Base-by-base conservation (phyloP, 2,329 filamentous ascomycete genomes). In the Beauveria scarabaeidicola region DNA sequence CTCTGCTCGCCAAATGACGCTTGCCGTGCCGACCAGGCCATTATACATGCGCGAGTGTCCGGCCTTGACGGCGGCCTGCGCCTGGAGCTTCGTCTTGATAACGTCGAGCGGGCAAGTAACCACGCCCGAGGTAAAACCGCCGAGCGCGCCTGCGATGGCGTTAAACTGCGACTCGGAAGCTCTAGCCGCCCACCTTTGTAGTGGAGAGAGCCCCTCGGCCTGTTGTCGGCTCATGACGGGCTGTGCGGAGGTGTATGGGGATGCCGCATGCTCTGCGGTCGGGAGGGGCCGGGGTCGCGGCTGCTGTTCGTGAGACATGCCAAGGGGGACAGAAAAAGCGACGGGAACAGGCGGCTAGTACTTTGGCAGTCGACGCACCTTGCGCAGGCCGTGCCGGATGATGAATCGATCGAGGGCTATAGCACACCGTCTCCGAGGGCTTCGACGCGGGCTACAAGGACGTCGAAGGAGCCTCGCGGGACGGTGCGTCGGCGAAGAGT, bases 1-100 rank as follows among this genome's bases (percentile, higher is more conserved):
- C 74, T 97, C 94, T 69, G 96, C 87, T 58, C 78, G 80, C 86
- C 90, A 92, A 64, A 99, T 99, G 5, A 89, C 84, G 56, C 79
- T 85, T 29, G 89, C 91, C 0, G 93, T 97, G 47, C 94, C 94
- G 9, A 95, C 69, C 68, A 99, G 81, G 7, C 94, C 94, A 63
- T 88, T 86, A 72, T 99, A 99, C 53, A 94, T 77, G 79, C 77
- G 78, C 23, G 76, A 74, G 61, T 81, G 79, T 29, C 77, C 77
- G 29, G 76, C 77, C 64, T 77, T 76, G 66, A 76, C 80, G 69
- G 73, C 74, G 65, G 76, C 93, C 72, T 97, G 94, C 17, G 92
- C 93, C 73, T 99, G 94, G 62, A 99, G 77, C 74, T 97, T 97
- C 48, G 94, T 99, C 78, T 99, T 99, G 75, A 99, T 97, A 63